Evolutionary conservation across 345 rosid species (phyloP).

Genomic region (Rhodamnia rubescens): DNA sequence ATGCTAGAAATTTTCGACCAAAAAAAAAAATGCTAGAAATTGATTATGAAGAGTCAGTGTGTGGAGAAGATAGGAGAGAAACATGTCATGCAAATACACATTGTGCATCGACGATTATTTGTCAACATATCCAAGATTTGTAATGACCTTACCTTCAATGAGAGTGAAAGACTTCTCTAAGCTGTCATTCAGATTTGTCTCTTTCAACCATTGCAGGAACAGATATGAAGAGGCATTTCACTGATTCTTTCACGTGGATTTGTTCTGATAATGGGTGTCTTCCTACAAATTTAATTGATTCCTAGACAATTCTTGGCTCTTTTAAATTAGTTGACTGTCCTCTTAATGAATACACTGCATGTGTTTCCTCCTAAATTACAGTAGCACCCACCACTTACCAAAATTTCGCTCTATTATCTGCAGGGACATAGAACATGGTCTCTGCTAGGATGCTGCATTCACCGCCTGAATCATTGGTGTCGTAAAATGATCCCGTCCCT

Average conservation of each 20-base stretch:
- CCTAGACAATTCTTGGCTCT: background rate
- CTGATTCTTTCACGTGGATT: background rate
- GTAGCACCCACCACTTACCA: conserved; percentile 21
- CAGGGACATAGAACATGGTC: conserved; percentile 39
- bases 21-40: background rate
- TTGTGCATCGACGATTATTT: background rate
- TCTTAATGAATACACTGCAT: background rate
- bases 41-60: background rate
- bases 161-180: conserved; percentile 25
- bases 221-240: background rate
- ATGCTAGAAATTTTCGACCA: background rate
- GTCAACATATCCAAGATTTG: conserved; percentile 30
- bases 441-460: conserved; percentile 47
- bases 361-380: background rate
- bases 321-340: background rate
- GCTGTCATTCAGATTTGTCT: background rate
- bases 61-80: background rate
- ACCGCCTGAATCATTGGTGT: conserved; percentile 33
- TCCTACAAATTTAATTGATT: background rate
- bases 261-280: background rate
- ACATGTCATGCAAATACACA: background rate
- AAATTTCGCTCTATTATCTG: conserved; percentile 48
- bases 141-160: background rate
- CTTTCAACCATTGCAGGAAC: background rate
- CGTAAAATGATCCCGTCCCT: conserved; percentile 47